Base-by-base conservation (phyloP, 2,329 filamentous ascomycete species). In the Nothophaeocryptopus gaeumannii region DNA sequence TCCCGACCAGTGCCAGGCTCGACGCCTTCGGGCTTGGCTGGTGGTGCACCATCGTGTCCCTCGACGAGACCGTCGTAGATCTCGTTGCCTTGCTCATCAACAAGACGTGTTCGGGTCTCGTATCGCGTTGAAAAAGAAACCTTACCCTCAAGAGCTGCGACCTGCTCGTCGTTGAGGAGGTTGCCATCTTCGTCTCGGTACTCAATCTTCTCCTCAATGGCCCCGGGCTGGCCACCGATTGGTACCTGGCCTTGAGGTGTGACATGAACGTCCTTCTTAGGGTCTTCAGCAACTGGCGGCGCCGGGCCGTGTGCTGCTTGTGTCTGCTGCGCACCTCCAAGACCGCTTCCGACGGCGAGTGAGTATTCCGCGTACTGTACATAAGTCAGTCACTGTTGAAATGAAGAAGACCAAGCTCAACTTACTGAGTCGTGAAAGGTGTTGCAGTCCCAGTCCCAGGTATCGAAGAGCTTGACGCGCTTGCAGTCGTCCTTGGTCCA, bases 391-490 rank as follows among this genome's bases (percentile, higher is more conserved):
- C 13, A 33, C 41, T 14, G 32, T 26, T 26, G n/a, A 10, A 30
- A 8, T 31, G 5, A 29, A 5, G 10, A n/a, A 13, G 8, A 12
- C 35, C 13, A 14, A 12, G n/a, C 2, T 12, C 8, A 30, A 85
- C 88, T 88, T 84, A 96, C 91, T 67, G 83, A 84, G 58, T 85
- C 84, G 62, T 86, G 78, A 76, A 99, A 99, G 53, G 82, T 91
- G 71, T 95, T 96, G 80, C 93, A 99, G 71, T 99, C 93, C 81
- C 92, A 99, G 69, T 99, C 93, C 93, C 93, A 99, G 1, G 83
- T 85, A 51, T 80, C 76, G 67, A 97, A 85, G 10, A 99, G 76
- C 77, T 97, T 97, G 54, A 93, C 85, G 49, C 83, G 83, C 60
- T 83, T 84, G 78, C 93, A 99, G 65, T 93, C 86, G 51, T 79